Base-by-base conservation (phyloP, 352 stramenopile species). In the Pythium volutum region DNA sequence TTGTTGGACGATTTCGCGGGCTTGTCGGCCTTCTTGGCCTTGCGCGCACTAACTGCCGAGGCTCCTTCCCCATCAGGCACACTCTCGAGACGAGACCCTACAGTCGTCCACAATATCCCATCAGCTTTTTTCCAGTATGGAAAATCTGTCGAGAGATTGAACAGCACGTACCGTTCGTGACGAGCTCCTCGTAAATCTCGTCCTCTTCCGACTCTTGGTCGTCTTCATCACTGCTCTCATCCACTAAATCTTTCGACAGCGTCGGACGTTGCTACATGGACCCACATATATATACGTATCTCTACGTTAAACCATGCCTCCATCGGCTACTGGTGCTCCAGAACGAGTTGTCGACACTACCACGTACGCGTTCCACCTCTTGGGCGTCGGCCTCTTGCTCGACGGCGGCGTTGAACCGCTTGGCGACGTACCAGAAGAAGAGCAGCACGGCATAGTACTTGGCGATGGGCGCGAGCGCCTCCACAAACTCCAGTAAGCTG, bases 381-480 rank as follows among this genome's bases (percentile, higher is more conserved):
- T 87, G 63, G 16, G 75, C 53, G 15, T 62, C 47, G 39, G 71
- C 70, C 55, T 89, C 84, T 26, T 61, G 59, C 33, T 89, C 79
- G 39, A 93, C 42, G 54, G 81, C 71, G 27, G 60, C 59, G 59
- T 90, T 91, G 51, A 91, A 74, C 50, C 76, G 76, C 54, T 79
- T 75, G 23, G 81, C 81, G 7, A 77, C 66, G 10, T 75, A 66
- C 66, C 84, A 93, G 38, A 89, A 55, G 11, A 75, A 65, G 20
- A 90, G 49, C 12, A 93, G 62, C 46, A 84, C 66, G 41, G 77
- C 64, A 58, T 91, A 93, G 69, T 91, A 91, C 75, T 93, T 91
- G 51, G 81, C 29, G 58, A 93, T 76, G n/a, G 83, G 83, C 52
- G 75, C 63, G 9, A 93, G 49, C 20, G 79, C 51, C 61, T 65